Conservation (phyloP, 2,329 filamentous ascomycete genomes). For the Cercospora janseana region DNA sequence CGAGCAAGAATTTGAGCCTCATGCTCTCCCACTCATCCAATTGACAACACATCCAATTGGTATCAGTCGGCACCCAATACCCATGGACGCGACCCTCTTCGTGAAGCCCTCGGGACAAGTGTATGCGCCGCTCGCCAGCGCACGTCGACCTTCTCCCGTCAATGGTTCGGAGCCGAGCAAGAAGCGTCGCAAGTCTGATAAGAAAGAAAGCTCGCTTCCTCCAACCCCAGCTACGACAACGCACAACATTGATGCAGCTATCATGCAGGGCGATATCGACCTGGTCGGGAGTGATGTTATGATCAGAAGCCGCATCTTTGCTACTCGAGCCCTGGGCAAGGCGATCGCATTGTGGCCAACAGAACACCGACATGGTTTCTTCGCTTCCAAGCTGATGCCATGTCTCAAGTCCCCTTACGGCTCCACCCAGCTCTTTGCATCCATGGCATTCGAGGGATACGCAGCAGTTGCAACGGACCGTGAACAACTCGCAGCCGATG, state of each 20-base stretch:
- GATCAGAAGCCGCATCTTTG: conserved; percentile 83
- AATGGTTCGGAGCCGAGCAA: conserved; percentile 65
- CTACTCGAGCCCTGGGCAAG: conserved; percentile 80
- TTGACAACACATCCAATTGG: conserved; percentile 89
- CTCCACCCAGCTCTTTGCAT: conserved; percentile 79
- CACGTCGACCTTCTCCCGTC: conserved; percentile 43
- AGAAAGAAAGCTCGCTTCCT: conserved; percentile 66
- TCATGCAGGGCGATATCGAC: conserved; percentile 96
- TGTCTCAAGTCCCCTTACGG: conserved; percentile 72
- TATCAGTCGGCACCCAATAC: conserved; percentile 82
- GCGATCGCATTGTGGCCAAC: conserved; percentile 75
- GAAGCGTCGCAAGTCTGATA: conserved; percentile 80
- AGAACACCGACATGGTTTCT: conserved; percentile 58
- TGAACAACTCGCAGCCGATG: conserved; percentile 55
- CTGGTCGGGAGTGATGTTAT: conserved; percentile 86
- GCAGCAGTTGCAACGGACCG: conserved; percentile 55
- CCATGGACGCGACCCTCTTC: conserved; percentile 87
- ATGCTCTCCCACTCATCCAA: conserved; percentile 78
- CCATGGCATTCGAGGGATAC: conserved; percentile 85
- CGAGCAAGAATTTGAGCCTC: conserved; percentile 68
- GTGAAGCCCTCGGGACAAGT: conserved; percentile 88
- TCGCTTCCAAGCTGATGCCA: conserved; percentile 63
- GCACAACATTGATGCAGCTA: conserved; percentile 95
- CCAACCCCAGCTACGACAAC: conserved; percentile 52
- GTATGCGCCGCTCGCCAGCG: conserved; percentile 58